Evolutionary conservation across 2,329 filamentous ascomycete species (phyloP).

Genomic region (Fusarium neocosmosporiellum): DNA sequence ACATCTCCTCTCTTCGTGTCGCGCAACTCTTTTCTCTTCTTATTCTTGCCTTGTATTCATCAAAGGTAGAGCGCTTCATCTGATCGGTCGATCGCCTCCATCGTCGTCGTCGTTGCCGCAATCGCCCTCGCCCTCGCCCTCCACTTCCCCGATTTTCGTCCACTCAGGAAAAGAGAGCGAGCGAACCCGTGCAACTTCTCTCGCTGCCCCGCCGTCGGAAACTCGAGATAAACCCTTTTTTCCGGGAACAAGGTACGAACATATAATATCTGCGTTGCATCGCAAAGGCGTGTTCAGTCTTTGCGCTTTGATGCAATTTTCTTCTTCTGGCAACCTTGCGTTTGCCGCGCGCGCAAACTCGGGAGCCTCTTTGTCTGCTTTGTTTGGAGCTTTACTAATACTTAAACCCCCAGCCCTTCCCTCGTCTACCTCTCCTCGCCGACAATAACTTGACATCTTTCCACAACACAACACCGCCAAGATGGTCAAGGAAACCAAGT

Average conservation of each 20-base stretch:
- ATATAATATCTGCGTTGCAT: conserved; percentile 5
- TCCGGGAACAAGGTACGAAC: conserved; percentile 42
- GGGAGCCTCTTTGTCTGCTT: conserved; percentile 13
- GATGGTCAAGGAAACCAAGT: conserved; percentile 84
- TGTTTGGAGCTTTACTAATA: conserved; percentile 37
- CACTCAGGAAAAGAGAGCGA: conserved; percentile 35
- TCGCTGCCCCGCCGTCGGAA: conserved; percentile 42
- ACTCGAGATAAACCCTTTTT: conserved; percentile 36
- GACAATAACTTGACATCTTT: conserved; percentile 8
- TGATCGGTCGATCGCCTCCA: conserved; percentile 1
- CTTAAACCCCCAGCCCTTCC: conserved; percentile 24
- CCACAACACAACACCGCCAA: conserved; percentile 47
- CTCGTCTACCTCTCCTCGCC: conserved; percentile 17
- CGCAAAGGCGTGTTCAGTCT: background rate
- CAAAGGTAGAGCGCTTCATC: conserved; percentile 11
- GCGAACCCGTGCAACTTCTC: conserved; percentile 35
- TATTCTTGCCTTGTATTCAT: conserved; percentile 8
- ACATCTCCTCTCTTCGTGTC: conserved; percentile 20
- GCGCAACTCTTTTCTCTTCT: background rate
- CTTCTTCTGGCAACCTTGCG: background rate
- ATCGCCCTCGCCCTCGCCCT: conserved; percentile 21
- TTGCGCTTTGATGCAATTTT: background rate
- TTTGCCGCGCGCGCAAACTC: conserved; percentile 7
- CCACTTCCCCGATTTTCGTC: conserved; percentile 38
- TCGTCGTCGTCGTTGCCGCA: background rate